A percentile compares a stretch with the other conserved stretches of the same genome.
These are phyloP conservation scores for Wallacemonas sp. DNA, from an alignment of 208 protist species.

Conservation along the genomic window DNA sequence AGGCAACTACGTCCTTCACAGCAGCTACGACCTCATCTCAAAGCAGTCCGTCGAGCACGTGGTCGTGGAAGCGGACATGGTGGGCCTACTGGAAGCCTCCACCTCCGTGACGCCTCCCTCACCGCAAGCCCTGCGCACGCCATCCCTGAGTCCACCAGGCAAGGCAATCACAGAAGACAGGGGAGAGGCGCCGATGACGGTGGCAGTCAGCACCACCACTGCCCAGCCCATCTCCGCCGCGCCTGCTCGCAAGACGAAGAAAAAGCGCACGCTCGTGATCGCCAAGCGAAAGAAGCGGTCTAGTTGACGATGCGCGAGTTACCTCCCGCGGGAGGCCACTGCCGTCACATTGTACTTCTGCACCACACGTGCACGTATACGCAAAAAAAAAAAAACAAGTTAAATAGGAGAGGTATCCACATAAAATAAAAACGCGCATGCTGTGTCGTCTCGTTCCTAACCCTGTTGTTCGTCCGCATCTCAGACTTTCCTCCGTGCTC, in stretches of 20 bases:
- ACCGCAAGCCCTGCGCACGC: too few relatives aligned
- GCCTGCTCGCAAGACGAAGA: neutral
- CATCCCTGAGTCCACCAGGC: neutral
- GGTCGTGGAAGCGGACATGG: slow-evolving; percentile 63
- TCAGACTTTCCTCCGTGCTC: too few relatives aligned
- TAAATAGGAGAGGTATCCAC: neutral
- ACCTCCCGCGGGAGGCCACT: too few relatives aligned
- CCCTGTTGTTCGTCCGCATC: too few relatives aligned
- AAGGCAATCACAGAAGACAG: neutral
- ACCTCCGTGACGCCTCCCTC: too few relatives aligned
- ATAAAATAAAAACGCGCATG: neutral
- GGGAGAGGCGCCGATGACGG: neutral
- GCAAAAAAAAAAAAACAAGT: neutral
- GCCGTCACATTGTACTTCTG: too few relatives aligned
- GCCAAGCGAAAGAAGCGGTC: neutral
- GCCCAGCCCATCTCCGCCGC: too few relatives aligned
- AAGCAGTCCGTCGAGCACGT: slow-evolving; percentile 67
- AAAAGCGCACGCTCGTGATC: neutral
- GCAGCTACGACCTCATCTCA: slow-evolving; percentile 70
- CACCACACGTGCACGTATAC: neutral
- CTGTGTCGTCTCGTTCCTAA: too few relatives aligned
- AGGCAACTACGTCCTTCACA: slow-evolving; percentile 70
- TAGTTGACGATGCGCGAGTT: too few relatives aligned
- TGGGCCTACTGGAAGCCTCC: slow-evolving; percentile 38
- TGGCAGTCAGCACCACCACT: neutral